phyloP scores from a whole-genome alignment of 208 protist species.

The Lotmaria passim region DNA sequence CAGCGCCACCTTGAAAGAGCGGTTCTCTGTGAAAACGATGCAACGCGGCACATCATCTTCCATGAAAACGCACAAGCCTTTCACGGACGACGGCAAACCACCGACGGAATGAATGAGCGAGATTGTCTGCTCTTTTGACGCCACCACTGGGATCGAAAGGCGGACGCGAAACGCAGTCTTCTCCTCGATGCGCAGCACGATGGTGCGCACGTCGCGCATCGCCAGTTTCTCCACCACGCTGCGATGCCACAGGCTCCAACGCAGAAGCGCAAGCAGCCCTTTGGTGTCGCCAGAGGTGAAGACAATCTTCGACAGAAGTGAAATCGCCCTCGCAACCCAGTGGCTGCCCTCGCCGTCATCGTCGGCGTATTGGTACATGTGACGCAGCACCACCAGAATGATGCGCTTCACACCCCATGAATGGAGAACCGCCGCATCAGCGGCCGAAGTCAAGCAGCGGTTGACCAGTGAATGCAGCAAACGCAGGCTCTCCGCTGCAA shows the following conservation, averaged over 20 bases:
- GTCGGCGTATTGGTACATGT: slow-evolving; percentile 42
- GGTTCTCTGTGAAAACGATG: slow-evolving; percentile 42
- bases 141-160: slow-evolving; percentile 46
- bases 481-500: slow-evolving; percentile 45
- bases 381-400: slow-evolving; percentile 53
- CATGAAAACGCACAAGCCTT: slow-evolving; percentile 37
- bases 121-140: slow-evolving; percentile 45
- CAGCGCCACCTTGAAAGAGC: slow-evolving; percentile 34
- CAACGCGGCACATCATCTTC: slow-evolving; percentile 31
- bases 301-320: slow-evolving; percentile 70
- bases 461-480: slow-evolving; percentile 69
- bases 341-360: slow-evolving; percentile 14
- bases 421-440: slow-evolving; percentile 38
- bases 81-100: slow-evolving; percentile 24
- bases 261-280: slow-evolving; percentile 51
- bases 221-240: slow-evolving; percentile 23
- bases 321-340: slow-evolving; percentile 54
- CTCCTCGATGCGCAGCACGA: slow-evolving; percentile 53
- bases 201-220: slow-evolving; percentile 33
- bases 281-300: slow-evolving; percentile 60
- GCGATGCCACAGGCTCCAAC: slow-evolving; percentile 55
- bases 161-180: slow-evolving; percentile 45
- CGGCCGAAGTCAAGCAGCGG: slow-evolving; percentile 44
- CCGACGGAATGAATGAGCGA: slow-evolving; percentile 49
- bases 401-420: slow-evolving; percentile 77